Evolutionary conservation across 2,329 filamentous ascomycete species (phyloP), one percentile per base, ranked within the genome.

Genomic region (Cladophialophora yegresii): DNA sequence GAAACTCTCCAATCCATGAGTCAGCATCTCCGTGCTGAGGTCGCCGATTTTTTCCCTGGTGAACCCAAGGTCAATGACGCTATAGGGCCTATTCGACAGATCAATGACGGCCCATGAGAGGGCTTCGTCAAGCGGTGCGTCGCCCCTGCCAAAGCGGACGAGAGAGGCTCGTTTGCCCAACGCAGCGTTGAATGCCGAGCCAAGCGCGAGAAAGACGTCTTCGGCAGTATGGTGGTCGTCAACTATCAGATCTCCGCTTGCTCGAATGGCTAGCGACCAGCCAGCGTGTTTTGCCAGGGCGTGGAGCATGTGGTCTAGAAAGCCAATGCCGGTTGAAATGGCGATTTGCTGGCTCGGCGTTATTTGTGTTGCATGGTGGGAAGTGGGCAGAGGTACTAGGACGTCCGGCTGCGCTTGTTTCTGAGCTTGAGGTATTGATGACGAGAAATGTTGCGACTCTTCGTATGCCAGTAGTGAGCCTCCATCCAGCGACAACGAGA

Each of bases 151-250:
- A 79, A 97, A 99, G 54, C 95, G 89, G 63, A 91, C 90, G 55
- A 98, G 87, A 20, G 93, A 95, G 30, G 88, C 84, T 8, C 90
- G 89, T 9, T 86, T 85, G 68, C 90, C 89, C 49, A 99, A 86
- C 16, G 93, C 91, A 55, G 83, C 78, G 73, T 90, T 89, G 80
- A 98, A 97, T 63, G 92, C 92, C 71, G 84, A 83, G 55, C 95
- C 95, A 23, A 99, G 87, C 13, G 93, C 92, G 70, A 99, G 89
- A 80, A 91, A 97, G 65, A 91, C 89, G 76, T 99, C 95, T 82
- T 99, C 95, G 69, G 93, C 90, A 8, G 93, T 97, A 85, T 99
- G 95, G 81, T 99, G 95, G 83, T 98, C 95, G 80, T 99, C 95
- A 77, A 99, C 96, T 82, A 96, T 90, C 59, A 98, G 80, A 79